phyloP scores from a whole-genome alignment of 805 yeast genomes.

The Zygosaccharomyces pseudorouxii region DNA sequence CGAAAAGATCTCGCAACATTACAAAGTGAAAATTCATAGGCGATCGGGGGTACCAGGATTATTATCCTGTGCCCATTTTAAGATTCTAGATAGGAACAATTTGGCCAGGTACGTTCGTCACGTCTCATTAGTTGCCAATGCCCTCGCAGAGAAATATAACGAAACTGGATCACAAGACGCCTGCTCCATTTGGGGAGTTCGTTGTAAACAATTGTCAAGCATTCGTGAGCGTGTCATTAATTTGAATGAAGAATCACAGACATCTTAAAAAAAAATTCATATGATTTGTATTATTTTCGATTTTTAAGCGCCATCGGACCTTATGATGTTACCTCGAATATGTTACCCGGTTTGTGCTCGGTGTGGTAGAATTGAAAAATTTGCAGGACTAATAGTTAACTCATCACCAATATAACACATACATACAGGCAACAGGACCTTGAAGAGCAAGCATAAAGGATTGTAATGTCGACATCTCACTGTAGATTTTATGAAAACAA shows the following conservation, averaged over 20 bases:
- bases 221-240: constrained; percentile 8
- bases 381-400: not conserved
- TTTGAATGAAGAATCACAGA: not conserved
- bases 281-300: not conserved
- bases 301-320: not conserved
- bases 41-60: constrained; percentile 71
- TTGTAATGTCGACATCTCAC: constrained; percentile 71
- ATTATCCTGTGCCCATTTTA: constrained; percentile 71
- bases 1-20: constrained; percentile 34
- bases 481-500: constrained; percentile 98
- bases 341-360: not conserved
- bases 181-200: constrained; percentile 21
- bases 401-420: not conserved
- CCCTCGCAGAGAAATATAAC: constrained; percentile 75
- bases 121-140: constrained; percentile 58
- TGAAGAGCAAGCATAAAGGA: not conserved
- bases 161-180: constrained; percentile 16
- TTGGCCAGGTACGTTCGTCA: constrained; percentile 64
- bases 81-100: constrained; percentile 56
- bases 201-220: constrained; percentile 12
- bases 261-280: not conserved
- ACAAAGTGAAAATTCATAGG: constrained; percentile 59
- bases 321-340: not conserved
- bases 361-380: not conserved
- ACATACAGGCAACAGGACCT: not conserved